These are phyloP conservation scores for Periconia sp. DNA, from an alignment of 2,329 filamentous ascomycete species.

Conservation along the genomic window DNA sequence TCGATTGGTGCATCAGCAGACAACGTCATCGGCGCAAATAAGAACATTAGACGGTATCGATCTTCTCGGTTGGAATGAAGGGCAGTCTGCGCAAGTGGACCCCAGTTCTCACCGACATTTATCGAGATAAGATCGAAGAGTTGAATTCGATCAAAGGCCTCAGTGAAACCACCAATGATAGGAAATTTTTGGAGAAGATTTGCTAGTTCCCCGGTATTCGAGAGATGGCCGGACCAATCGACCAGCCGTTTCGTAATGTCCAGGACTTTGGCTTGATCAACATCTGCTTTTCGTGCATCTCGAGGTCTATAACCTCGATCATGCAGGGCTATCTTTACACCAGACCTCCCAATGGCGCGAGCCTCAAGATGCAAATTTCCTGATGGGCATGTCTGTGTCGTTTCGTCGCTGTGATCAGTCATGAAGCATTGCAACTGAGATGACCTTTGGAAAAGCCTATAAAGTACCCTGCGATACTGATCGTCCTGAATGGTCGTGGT, in stretches of 20 bases:
- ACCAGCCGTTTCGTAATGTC: conserved; percentile 19
- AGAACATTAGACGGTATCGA: conserved; percentile 52
- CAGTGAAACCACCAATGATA: conserved; percentile 48
- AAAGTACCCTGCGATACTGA: conserved; percentile 21
- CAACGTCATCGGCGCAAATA: conserved; percentile 55
- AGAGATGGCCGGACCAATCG: conserved; percentile 14
- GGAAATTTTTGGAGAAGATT: conserved; percentile 40
- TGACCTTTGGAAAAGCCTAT: conserved; percentile 19
- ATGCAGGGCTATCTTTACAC: not conserved
- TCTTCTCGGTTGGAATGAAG: conserved; percentile 27
- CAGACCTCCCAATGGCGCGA: conserved; percentile 15
- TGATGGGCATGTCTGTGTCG: not conserved
- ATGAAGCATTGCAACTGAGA: conserved; percentile 14
- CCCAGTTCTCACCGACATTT: conserved; percentile 52
- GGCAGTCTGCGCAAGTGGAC: conserved; percentile 50
- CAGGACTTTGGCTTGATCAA: conserved; percentile 13
- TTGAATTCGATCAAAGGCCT: conserved; percentile 36
- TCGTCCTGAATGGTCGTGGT: conserved; percentile 40
- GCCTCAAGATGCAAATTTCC: conserved; percentile 23
- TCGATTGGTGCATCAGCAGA: conserved; percentile 45
- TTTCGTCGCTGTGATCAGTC: not conserved
- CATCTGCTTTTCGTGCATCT: conserved; percentile 13
- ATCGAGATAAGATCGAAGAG: conserved; percentile 50
- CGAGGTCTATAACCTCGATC: conserved; percentile 20
- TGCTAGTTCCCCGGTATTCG: conserved; percentile 9